Percentiles rank a stretch among this genome's conserved stretches.
Conservation (phyloP, 1,139 yeast species). For the Lodderomyces orthopsilosis region DNA sequence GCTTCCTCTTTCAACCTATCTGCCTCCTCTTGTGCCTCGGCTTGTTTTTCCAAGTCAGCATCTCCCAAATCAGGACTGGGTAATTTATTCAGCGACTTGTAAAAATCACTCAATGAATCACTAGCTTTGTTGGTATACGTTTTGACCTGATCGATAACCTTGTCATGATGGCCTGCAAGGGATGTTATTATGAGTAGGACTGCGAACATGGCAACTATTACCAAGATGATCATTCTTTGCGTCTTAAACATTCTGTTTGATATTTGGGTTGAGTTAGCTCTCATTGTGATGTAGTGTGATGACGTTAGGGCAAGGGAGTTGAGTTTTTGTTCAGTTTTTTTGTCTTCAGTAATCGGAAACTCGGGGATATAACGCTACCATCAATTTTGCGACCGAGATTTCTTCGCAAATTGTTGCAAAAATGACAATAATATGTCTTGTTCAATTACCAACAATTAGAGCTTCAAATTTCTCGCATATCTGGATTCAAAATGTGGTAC, state of each 20-base stretch:
- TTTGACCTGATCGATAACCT: conserved; percentile 15
- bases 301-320: too few species aligned
- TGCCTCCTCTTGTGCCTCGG: conserved; percentile 14
- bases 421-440: too few species aligned
- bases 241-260: conserved; percentile 30
- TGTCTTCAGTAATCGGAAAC: too few species aligned
- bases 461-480: too few species aligned
- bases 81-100: conserved; percentile 6
- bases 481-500: too few species aligned
- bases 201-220: conserved; percentile 22
- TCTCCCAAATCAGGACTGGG: conserved; percentile 6
- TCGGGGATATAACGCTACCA: too few species aligned
- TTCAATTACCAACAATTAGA: too few species aligned
- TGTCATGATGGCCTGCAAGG: conserved; percentile 21
- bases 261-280: conserved; percentile 30
- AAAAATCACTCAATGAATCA: conserved; percentile 15
- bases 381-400: too few species aligned
- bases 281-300: conserved; percentile 16
- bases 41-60: conserved; percentile 11
- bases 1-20: conserved; percentile 10
- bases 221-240: conserved; percentile 24
- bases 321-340: too few species aligned
- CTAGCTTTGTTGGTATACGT: conserved; percentile 15
- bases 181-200: conserved; percentile 23
- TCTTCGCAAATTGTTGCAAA: too few species aligned